phyloP scores from a whole-genome alignment of 1,284 basidiomycete species.

The Limonomyces culmigenus region DNA sequence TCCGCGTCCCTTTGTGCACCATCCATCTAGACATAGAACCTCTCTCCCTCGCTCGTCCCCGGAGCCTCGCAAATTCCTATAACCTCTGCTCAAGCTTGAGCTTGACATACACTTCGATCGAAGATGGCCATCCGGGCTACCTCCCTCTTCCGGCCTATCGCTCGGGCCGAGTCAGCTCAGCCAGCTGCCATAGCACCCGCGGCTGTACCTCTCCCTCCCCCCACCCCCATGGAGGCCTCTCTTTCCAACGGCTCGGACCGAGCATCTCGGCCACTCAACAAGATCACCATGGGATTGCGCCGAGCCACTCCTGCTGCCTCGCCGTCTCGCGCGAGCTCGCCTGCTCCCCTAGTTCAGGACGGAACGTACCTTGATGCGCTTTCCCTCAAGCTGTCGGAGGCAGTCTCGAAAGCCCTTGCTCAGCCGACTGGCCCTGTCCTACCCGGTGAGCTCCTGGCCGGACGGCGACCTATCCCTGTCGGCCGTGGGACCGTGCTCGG shows the following conservation, averaged over 20 bases:
- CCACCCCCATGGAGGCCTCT: slow-evolving; percentile 10
- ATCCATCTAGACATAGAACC: too few relatives aligned
- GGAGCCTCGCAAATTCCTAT: too few relatives aligned
- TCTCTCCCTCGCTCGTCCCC: too few relatives aligned
- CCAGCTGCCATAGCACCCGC: slow-evolving; percentile 17
- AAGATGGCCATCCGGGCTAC: slow-evolving; percentile 46
- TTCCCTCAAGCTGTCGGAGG: slow-evolving; percentile 60
- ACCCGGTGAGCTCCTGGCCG: slow-evolving; percentile 33
- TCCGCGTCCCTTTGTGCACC: too few relatives aligned
- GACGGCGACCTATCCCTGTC: slow-evolving; percentile 49
- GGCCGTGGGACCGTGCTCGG: slow-evolving; percentile 54
- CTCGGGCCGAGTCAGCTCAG: slow-evolving; percentile 42
- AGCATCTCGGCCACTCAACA: slow-evolving; percentile 36
- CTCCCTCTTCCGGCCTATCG: slow-evolving; percentile 44
- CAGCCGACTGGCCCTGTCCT: slow-evolving; percentile 33
- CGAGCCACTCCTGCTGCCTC: slow-evolving; percentile 18
- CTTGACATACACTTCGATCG: too few relatives aligned
- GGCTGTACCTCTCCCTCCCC: neutral
- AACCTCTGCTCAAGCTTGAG: too few relatives aligned
- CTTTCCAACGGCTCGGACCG: slow-evolving; percentile 26
- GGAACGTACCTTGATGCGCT: slow-evolving; percentile 64
- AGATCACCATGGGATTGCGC: slow-evolving; percentile 36
- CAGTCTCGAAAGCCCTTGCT: slow-evolving; percentile 56
- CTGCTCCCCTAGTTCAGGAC: slow-evolving; percentile 44
- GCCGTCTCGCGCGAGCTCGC: slow-evolving; percentile 12